phyloP scores from a whole-genome alignment of 768 basidiomycete genomes.

The Phanerochaete carnosa region DNA sequence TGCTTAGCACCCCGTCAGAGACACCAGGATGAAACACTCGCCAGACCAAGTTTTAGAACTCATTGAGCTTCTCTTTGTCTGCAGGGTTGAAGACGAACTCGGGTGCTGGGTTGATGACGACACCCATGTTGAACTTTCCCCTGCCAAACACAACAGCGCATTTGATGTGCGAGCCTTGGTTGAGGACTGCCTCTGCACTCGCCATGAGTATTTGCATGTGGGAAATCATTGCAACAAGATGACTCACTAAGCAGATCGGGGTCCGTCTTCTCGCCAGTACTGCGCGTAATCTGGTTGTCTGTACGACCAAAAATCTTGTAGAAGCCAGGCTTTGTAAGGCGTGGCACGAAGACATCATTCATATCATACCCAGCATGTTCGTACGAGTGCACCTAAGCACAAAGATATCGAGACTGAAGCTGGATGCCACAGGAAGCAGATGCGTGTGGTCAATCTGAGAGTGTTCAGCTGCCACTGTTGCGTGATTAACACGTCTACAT shows the following conservation, averaged over 20 bases:
- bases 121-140: conserved; percentile 28
- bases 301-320: conserved; percentile 39
- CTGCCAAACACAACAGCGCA: conserved; percentile 32
- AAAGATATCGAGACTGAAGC: too few relatives aligned
- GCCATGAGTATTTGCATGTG: neutral
- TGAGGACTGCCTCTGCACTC: conserved; percentile 36
- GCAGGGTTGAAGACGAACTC: conserved; percentile 22
- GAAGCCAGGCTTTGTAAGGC: conserved; percentile 34
- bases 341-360: conserved; percentile 36
- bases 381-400: too few relatives aligned
- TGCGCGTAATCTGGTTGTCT: conserved; percentile 43
- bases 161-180: conserved; percentile 25
- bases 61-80: too few relatives aligned
- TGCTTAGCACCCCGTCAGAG: too few relatives aligned
- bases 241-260: conserved; percentile 27
- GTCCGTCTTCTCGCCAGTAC: conserved; percentile 32
- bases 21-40: too few relatives aligned
- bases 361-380: conserved; percentile 37
- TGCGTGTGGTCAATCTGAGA: too few relatives aligned
- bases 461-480: too few relatives aligned
- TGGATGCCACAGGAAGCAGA: too few relatives aligned
- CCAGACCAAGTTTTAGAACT: conserved; percentile 24
- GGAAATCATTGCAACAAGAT: neutral
- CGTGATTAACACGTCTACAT: too few relatives aligned
- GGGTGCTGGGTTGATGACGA: conserved; percentile 29